Evolutionary conservation across 106 monocot genomes (phyloP), one percentile per base, ranked within the genome.

Genomic region (Acorus calamus): DNA sequence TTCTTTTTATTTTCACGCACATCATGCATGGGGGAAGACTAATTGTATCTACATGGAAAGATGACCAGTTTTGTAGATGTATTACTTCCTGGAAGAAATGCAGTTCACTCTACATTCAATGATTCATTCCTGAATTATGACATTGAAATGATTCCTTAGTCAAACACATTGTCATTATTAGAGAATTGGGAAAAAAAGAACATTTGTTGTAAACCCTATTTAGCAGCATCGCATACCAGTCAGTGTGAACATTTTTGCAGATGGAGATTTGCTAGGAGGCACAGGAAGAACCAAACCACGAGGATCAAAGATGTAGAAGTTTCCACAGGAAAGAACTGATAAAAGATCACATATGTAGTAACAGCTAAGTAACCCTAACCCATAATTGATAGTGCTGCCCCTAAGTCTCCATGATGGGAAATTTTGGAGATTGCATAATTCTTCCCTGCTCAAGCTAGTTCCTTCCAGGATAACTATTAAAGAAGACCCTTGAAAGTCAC

Each of bases 231-330:
- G 41, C 57, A 3, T 51, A 92, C 96, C 96, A 83, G 55, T 63
- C 67, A 92, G 71, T 47, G 88, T 83, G 81, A 91, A 98, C 64
- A 79, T 66, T 72, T 81, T 91, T 66, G 96, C 87, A 51, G 88
- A 78, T 42, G 91, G 69, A 13, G 67, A 76, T 67, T 47, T 66
- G 70, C 13, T 78, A 65, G 92, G 81, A 10, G 73, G 55, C 69
- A 82, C 57, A 75, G 74, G 54, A 74, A 89, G 71, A 69, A 80
- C 87, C 71, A 98, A 74, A 64, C 96, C 91, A 85, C 91, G 83
- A 42, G 91, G 96, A 67, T 98, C 96, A 59, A 98, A 98, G 66
- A 98, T 85, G 68, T 81, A 98, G 62, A 83, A 85, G 66, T 85
- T 75, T 12, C 87, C 91, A 67, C 73, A 64, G 52, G 96, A 92